Evolutionary conservation across 1,284 basidiomycete species (phyloP), one percentile per base, ranked within the genome.

Genomic region (Macrocystidia cucumis): DNA sequence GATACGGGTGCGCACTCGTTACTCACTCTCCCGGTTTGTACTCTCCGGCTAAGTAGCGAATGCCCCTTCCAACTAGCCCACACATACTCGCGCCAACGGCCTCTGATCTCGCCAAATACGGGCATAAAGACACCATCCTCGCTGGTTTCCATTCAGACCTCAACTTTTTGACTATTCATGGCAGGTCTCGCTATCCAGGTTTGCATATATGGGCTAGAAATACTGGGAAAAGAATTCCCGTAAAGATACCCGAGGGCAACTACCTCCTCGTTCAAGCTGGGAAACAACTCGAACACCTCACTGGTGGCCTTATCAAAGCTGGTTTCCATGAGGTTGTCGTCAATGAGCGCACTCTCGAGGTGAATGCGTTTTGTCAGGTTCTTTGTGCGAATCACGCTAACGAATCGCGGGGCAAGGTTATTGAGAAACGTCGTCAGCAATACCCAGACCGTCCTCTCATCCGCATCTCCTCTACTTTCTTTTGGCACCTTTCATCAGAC

Each of bases 251-350:
- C 0, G 74, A 70, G 17, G 84, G 82, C 5, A 71, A 74, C 33
- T 80, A 79, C 48, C 66, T 87, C 22, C 70, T 87, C 9, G 79
- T 93, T 0, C 91, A 96, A 58, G 90, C 91, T 2, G 91, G 90
- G 28, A 93, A 91, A 56, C 91, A 95, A 53, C 71, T 95, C 5
- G 91, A 95, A 54, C 88, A 92, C 60, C 62, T 92, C 35, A 86
- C 78, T 12, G 90, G 86, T 4, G 91, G 91, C 0, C 60, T 92
- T 12, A 77, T 96, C 52, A 87, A 87, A 50, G 91, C 90, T n/a
- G 90, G 91, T 2, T 92, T 74, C 55, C 91, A 95, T 47, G 90
- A 93, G 50, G 91, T 96, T 2, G 85, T 89, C 0, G 89, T 91
- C 29, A 93, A 87, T 38, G 73, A 80, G 17, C 72, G 69, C 7